Evolutionary conservation across 2,329 filamentous ascomycete genomes (phyloP), one percentile per base, ranked within the genome.

Genomic region (Teratosphaeria gauchensis): DNA sequence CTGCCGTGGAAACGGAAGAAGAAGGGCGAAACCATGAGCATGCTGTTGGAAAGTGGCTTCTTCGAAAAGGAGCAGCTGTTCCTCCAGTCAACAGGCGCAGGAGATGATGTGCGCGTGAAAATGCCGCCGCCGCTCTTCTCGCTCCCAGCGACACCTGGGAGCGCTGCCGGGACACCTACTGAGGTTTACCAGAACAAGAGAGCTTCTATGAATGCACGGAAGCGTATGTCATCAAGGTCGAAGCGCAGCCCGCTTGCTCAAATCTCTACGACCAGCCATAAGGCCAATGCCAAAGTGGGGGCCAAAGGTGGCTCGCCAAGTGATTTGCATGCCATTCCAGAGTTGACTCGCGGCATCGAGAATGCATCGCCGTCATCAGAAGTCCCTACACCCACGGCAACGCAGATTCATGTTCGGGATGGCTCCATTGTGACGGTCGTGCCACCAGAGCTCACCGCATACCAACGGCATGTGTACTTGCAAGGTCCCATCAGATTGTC

Each of bases 401-500:
- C 64, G 11, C 63, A 67, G 54, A 71, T 72, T 8, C 68, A 70
- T 48, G 63, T 72, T 42, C 66, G 67, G 54, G 69, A 64, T 52
- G 69, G 69, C 32, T 73, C 72, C 6, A 64, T 71, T 12, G 62
- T 73, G 31, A 73, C 71, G 0, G 68, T 73, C 14, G 65, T 65
- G 28, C 66, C 71, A 12, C 71, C 69, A 2, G 72, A 74, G 58
- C 56, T 68, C 16, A 70, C 66, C 4, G 66, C 72, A 30, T 74
- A 69, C 69, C 61, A 69, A 56, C 63, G 65, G 8, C 65, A 69
- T 9, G 58, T 73, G 14, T 78, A 78, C 64, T 59, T 76, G 28
- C 73, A 75, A 38, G 76, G 76, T 9, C 72, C 73, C 1, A 76
- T 78, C 55, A 69, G 69, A 57, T 65, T 77, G n/a, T 72, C 71